Conservation (phyloP, 2,329 filamentous ascomycete genomes). For the Curvularia lunata region DNA sequence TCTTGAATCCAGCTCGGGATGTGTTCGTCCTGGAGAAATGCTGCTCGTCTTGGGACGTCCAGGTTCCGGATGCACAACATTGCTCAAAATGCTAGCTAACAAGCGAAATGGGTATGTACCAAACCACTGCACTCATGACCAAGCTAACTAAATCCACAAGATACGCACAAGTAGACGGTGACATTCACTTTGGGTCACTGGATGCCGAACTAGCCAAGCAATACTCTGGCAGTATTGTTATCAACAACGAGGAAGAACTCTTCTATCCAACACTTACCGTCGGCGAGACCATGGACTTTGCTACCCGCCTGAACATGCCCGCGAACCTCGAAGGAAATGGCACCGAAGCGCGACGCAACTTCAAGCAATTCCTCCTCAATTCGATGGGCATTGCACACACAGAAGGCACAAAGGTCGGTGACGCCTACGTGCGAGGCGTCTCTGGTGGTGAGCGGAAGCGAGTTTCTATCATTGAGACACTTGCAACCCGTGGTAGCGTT, state of each 20-base stretch:
- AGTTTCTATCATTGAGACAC: constrained; percentile 70
- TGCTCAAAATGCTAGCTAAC: constrained; percentile 68
- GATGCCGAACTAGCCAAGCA: constrained; percentile 72
- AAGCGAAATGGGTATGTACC: constrained; percentile 61
- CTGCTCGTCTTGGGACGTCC: constrained; percentile 74
- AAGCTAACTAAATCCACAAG: background rate
- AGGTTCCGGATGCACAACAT: constrained; percentile 57
- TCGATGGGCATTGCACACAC: constrained; percentile 58
- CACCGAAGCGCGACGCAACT: constrained; percentile 57
- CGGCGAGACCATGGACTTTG: constrained; percentile 61
- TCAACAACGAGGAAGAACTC: constrained; percentile 61
- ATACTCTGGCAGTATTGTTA: constrained; percentile 82
- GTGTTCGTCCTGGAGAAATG: constrained; percentile 74
- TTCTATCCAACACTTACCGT: constrained; percentile 61
- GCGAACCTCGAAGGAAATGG: constrained; percentile 60
- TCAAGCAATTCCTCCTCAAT: constrained; percentile 61
- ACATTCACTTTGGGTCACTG: constrained; percentile 56
- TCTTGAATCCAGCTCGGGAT: constrained; percentile 68
- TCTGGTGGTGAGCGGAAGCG: constrained; percentile 73
- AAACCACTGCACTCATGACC: constrained; percentile 35
- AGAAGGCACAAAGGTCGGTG: constrained; percentile 69
- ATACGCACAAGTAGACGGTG: constrained; percentile 71
- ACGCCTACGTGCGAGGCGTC: constrained; percentile 70
- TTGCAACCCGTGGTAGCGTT: constrained; percentile 64
- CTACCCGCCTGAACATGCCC: constrained; percentile 64